Evolutionary conservation across 768 basidiomycete genomes (phyloP).

Genomic region (Hemileccinum impolitum): DNA sequence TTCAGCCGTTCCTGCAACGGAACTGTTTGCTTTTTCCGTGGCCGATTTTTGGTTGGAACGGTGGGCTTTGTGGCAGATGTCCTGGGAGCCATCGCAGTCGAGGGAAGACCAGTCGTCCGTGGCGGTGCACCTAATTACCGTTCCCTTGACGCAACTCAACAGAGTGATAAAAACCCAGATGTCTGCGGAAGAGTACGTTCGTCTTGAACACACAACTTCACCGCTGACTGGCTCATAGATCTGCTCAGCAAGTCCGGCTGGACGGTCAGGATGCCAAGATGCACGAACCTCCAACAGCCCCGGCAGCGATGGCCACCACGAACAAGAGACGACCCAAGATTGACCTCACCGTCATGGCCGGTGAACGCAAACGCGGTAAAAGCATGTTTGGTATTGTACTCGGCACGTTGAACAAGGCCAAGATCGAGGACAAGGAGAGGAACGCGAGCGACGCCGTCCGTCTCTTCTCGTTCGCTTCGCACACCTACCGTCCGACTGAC

Average conservation of each 20-base stretch:
- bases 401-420: constrained; percentile 83
- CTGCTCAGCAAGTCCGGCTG: constrained; percentile 29
- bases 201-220: neutral
- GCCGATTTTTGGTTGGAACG: constrained; percentile 4
- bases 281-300: constrained; percentile 42
- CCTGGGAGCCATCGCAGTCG: constrained; percentile 21
- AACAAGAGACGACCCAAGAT: constrained; percentile 71
- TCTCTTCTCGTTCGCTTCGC: constrained; percentile 3
- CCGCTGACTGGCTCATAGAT: constrained; percentile 17
- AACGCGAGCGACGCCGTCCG: constrained; percentile 81
- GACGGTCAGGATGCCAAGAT: constrained; percentile 33
- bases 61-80: constrained; percentile 4
- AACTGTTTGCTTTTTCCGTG: constrained; percentile 23
- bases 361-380: constrained; percentile 82
- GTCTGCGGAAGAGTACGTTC: constrained; percentile 52
- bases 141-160: neutral
- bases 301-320: constrained; percentile 40
- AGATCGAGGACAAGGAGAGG: constrained; percentile 81
- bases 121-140: constrained; percentile 24
- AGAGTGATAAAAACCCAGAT: constrained; percentile 33
- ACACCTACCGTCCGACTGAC: constrained; percentile 7
- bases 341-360: constrained; percentile 51
- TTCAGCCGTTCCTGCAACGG: constrained; percentile 35
- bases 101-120: neutral
- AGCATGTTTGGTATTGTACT: constrained; percentile 83